These are phyloP conservation scores for Wallacemonas sp. DNA, from an alignment of 208 protist species.

Conservation along the genomic window DNA sequence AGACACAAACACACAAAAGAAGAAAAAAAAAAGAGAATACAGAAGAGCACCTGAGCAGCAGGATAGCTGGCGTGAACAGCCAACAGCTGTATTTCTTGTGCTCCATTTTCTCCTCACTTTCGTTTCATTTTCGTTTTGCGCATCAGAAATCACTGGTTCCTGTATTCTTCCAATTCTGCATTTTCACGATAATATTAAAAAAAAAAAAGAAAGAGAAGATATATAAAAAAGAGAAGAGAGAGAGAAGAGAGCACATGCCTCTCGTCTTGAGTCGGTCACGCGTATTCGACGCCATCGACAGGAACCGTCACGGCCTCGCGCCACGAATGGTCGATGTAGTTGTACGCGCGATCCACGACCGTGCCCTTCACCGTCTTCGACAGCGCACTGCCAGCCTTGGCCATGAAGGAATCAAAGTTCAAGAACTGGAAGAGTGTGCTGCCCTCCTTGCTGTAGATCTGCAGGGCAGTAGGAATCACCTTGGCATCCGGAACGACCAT, in stretches of 20 bases:
- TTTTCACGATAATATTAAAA: too few relatives aligned
- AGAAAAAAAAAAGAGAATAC: constrained; percentile 20
- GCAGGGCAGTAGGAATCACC: constrained; percentile 69
- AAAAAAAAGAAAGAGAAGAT: too few relatives aligned
- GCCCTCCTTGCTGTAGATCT: constrained; percentile 57
- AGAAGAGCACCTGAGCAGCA: too few relatives aligned
- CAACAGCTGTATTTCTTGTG: too few relatives aligned
- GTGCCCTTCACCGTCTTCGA: constrained; percentile 48
- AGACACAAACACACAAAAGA: constrained; percentile 15
- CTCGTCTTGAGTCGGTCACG: too few relatives aligned
- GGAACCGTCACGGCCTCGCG: constrained; percentile 58
- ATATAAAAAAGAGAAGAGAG: too few relatives aligned
- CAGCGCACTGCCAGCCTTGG: constrained; percentile 41
- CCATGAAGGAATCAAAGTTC: constrained; percentile 55
- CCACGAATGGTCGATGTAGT: constrained; percentile 88
- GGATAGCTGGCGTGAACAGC: too few relatives aligned
- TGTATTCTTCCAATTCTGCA: too few relatives aligned
- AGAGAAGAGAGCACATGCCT: too few relatives aligned
- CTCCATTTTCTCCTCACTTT: too few relatives aligned
- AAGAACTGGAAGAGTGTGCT: constrained; percentile 79
- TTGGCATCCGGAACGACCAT: constrained; percentile 48
- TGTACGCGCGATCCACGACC: constrained; percentile 71
- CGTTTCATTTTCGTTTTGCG: too few relatives aligned
- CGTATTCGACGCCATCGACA: constrained; percentile 63
- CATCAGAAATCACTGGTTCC: too few relatives aligned